Base-by-base conservation (phyloP, 257 asterid species). In the Solanum dulcamara region DNA sequence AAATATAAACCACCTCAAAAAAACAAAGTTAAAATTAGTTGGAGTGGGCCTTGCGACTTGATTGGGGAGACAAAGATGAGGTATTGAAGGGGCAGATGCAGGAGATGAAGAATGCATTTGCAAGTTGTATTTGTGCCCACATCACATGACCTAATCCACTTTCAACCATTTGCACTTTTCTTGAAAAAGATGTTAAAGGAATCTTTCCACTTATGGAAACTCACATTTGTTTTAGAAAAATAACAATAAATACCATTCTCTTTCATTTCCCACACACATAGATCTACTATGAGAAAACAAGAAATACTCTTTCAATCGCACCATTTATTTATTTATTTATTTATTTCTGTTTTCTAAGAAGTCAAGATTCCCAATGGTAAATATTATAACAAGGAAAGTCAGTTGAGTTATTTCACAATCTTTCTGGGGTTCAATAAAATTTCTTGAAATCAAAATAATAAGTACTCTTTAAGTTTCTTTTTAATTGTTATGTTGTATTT, bases 201-300 rank as follows among this genome's bases (percentile, higher is more conserved):
- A 86, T 89, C 91, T 89, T 89, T 85, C 91, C 81, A 70, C 48
- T 84, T 89, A 50, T 81, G 89, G 91, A 86, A 89, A 82, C 72
- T 85, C 87, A 71, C 72, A 86, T 81, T 67, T 53, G 15, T 30
- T 60, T 40, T 8, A 15, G 9, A 38, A 20, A 17, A 32, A 26
- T 53, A 22, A 26, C 24, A 24, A 59, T 7, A 37, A 81, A 18
- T 22, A 28, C 83, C 57, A 48, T 40, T 48, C 42, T 32, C 89
- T 81, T 84, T 84, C 87, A 85, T 81, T 87, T 55, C 87, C 88
- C 59, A 59, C 68, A 71, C 51, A 75, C 51, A 20, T 17, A 28
- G 60, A 51, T 51, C 60, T 35, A 81, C 81, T 71, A 20, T 42
- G 24, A 75, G 10, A 75, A 74, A 74, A 42, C 81, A 74, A 74